Conservation (phyloP, 768 basidiomycete species). For the Kwoniella botswanensis region DNA sequence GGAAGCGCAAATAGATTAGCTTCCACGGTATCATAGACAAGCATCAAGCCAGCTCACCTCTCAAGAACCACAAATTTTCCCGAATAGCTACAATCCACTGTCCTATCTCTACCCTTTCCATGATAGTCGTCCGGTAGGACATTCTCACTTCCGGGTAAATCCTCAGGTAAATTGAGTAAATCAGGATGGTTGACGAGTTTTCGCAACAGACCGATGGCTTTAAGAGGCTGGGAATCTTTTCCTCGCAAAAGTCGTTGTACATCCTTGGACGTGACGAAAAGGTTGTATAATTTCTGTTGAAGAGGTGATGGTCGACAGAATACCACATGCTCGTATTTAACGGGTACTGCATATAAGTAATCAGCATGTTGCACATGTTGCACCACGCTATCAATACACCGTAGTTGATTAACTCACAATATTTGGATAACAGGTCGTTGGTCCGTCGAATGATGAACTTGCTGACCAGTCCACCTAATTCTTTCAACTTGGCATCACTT, state of each 20-base stretch:
- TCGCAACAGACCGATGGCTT: conserved; percentile 91
- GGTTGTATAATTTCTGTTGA: conserved; percentile 80
- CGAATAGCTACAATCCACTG: conserved; percentile 78
- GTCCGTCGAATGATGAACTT: conserved; percentile 95
- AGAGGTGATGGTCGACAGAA: conserved; percentile 86
- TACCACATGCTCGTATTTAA: conserved; percentile 98
- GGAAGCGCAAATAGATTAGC: background rate
- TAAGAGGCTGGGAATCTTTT: conserved; percentile 87
- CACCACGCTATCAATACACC: background rate
- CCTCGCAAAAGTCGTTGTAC: conserved; percentile 89
- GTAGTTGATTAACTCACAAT: conserved; percentile 66
- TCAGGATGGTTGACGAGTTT: conserved; percentile 96
- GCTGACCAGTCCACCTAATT: conserved; percentile 81
- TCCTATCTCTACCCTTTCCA: conserved; percentile 55
- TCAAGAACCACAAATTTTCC: conserved; percentile 95
- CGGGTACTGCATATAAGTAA: conserved; percentile 71
- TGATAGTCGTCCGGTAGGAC: conserved; percentile 79
- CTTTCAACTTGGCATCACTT: conserved; percentile 87
- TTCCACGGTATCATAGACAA: background rate
- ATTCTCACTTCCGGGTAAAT: conserved; percentile 78
- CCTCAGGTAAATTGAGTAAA: conserved; percentile 79
- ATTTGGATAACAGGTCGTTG: conserved; percentile 92
- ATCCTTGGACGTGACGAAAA: conserved; percentile 90
- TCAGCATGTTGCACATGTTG: background rate
- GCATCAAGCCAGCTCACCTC: conserved; percentile 64